Evolutionary conservation across 129 eudicot species (phyloP), one percentile per base, ranked within the genome.

Genomic region (Lactuca saligna): DNA sequence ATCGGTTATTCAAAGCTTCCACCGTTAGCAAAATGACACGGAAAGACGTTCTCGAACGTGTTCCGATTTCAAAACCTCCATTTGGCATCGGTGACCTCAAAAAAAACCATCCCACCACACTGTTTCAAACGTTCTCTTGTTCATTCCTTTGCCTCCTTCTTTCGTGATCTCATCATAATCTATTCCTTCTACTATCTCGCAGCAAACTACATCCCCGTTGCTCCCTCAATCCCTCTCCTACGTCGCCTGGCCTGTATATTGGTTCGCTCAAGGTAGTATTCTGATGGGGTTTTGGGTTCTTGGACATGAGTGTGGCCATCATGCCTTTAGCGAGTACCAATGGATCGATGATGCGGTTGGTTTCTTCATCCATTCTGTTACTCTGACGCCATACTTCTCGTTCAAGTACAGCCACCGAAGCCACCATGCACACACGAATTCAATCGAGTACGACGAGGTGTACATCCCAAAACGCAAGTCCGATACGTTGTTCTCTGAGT

Each of bases 341-440:
- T 70, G 74, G 74, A 49, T 75, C 7, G 72, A 75, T 10, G 80
- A 75, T 20, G 46, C 70, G 5, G 8, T 76, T 51, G 80, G 80
- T 1, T 68, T 67, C 31, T 10, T 76, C 12, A 46, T 76, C 13
- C 80, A 76, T 61, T 50, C 80, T 12, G 37, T 38, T 6, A 57
- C 61, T 44, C 69, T 76, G 2, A 70, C 73, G 31, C 71, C 71
- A n/a, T 66, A 66, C 14, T 74, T 74, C 3, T 65, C 78, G 7
- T 74, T 67, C 58, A 74, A 74, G 57, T 63, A 63, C 8, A 74
- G 78, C 29, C 78, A 74, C 59, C 78, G 78, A 57, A 67, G 78
- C 29, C 78, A 74, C 66, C 78, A 74, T 51, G 78, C 78, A 7
- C 59, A 74, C 66, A 74, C 78, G 7, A 67, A 64, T 1, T 74